phyloP scores from a whole-genome alignment of 2,329 filamentous ascomycete genomes.

The Cryphonectria carpinicola region DNA sequence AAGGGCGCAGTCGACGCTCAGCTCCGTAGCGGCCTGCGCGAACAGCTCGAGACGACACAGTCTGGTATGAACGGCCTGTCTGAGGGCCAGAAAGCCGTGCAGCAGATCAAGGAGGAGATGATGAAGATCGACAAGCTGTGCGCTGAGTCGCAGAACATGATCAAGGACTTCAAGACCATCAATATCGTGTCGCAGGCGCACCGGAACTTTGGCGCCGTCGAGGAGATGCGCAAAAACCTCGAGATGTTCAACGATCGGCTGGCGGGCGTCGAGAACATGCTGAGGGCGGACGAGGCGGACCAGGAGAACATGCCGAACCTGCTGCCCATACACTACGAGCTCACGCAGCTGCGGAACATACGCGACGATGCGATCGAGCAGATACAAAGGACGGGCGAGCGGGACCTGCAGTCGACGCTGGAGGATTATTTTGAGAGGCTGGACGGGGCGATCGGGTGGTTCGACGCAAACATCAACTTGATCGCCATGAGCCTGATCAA shows the following conservation, averaged over 20 bases:
- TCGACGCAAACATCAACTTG: conserved; percentile 90
- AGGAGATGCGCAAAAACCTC: conserved; percentile 89
- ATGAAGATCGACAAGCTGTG: conserved; percentile 98
- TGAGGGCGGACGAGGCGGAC: conserved; percentile 83
- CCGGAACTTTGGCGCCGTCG: conserved; percentile 91
- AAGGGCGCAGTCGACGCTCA: conserved; percentile 90
- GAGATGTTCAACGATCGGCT: conserved; percentile 84
- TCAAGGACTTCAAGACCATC: conserved; percentile 92
- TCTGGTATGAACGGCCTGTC: conserved; percentile 86
- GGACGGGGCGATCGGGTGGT: conserved; percentile 88
- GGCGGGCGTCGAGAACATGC: conserved; percentile 73
- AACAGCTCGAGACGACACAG: conserved; percentile 94
- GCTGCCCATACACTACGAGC: conserved; percentile 85
- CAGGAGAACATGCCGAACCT: conserved; percentile 90
- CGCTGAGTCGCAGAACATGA: conserved; percentile 96
- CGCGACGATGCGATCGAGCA: conserved; percentile 96
- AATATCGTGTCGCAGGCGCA: conserved; percentile 92
- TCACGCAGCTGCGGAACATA: conserved; percentile 90
- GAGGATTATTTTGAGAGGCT: conserved; percentile 87
- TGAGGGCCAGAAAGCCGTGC: conserved; percentile 89
- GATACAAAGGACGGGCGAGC: conserved; percentile 77
- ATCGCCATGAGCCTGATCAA: conserved; percentile 90
- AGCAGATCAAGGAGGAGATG: conserved; percentile 96
- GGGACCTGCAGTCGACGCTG: conserved; percentile 77
- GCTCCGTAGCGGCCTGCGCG: conserved; percentile 82